Percentiles rank a stretch among this genome's conserved stretches.
phyloP scores from a whole-genome alignment of 169 alveolate genomes.

The Plasmodium fragile region DNA sequence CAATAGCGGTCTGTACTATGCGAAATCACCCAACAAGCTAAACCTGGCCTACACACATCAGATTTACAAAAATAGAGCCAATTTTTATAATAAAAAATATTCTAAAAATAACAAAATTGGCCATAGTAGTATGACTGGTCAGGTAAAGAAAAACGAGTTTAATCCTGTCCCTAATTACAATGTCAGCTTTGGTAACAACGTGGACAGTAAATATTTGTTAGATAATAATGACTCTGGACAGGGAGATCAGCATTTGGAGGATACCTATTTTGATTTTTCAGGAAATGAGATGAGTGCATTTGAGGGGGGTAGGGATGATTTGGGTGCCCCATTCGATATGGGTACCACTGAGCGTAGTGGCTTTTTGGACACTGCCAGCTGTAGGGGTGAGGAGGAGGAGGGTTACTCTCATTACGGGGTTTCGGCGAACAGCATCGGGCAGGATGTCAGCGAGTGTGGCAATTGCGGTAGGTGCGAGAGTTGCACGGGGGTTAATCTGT shows the following conservation, averaged over 20 bases:
- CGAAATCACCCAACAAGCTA: conserved; percentile 18
- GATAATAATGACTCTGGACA: neutral
- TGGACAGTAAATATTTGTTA: neutral
- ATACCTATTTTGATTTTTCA: neutral
- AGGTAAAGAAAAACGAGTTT: neutral
- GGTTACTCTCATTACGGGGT: neutral
- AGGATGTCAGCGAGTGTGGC: neutral
- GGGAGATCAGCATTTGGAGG: neutral
- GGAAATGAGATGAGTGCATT: neutral
- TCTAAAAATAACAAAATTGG: conserved; percentile 8
- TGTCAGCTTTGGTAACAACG: neutral
- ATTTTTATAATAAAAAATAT: neutral
- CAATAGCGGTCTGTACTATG: neutral
- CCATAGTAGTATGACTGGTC: neutral
- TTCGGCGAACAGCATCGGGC: neutral
- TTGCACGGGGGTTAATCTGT: neutral
- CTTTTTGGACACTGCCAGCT: neutral
- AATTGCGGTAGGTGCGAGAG: neutral
- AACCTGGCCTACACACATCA: conserved; percentile 53
- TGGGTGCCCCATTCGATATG: neutral
- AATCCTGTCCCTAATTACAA: neutral
- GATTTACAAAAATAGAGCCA: conserved; percentile 21
- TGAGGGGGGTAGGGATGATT: neutral
- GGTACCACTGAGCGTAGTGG: neutral
- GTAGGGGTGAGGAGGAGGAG: neutral